Conservation (phyloP, 805 yeast species). For the Yamadazyma sp. region DNA sequence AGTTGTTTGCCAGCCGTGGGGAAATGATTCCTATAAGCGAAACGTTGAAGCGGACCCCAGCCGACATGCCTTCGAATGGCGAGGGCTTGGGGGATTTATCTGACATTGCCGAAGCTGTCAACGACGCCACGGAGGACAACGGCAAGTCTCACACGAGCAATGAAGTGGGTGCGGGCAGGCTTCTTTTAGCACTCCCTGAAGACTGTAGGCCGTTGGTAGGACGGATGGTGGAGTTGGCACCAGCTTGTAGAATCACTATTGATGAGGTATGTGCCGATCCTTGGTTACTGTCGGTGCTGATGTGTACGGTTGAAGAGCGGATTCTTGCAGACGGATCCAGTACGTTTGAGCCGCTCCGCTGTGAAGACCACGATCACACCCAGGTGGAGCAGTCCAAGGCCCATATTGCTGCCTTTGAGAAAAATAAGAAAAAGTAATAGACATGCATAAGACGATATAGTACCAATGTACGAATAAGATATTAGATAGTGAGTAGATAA, state of each 20-base stretch:
- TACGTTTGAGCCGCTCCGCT: slow-evolving; percentile 35
- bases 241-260: slow-evolving; percentile 79
- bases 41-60: slow-evolving; percentile 36
- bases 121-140: slow-evolving; percentile 17
- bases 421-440: slow-evolving; percentile 60
- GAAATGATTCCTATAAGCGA: slow-evolving; percentile 63
- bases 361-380: slow-evolving; percentile 76
- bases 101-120: slow-evolving; percentile 15
- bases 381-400: slow-evolving; percentile 92
- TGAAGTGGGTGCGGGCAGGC: slow-evolving; percentile 68
- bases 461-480: neutral
- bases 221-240: slow-evolving; percentile 80
- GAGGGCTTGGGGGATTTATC: slow-evolving; percentile 18
- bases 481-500: neutral
- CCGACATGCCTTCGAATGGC: slow-evolving; percentile 16
- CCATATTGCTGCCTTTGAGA: slow-evolving; percentile 90
- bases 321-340: slow-evolving; percentile 34
- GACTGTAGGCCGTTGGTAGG: slow-evolving; percentile 67
- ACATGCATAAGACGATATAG: slow-evolving; percentile 8
- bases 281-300: slow-evolving; percentile 62
- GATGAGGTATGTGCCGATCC: slow-evolving; percentile 75
- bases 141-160: slow-evolving; percentile 60
- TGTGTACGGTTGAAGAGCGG: slow-evolving; percentile 63
- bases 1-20: slow-evolving; percentile 53
- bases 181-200: slow-evolving; percentile 67